A percentile compares a stretch with the other conserved stretches of the same genome.
phyloP scores from a whole-genome alignment of 805 yeast species.

The Ogataea salicorniae region DNA sequence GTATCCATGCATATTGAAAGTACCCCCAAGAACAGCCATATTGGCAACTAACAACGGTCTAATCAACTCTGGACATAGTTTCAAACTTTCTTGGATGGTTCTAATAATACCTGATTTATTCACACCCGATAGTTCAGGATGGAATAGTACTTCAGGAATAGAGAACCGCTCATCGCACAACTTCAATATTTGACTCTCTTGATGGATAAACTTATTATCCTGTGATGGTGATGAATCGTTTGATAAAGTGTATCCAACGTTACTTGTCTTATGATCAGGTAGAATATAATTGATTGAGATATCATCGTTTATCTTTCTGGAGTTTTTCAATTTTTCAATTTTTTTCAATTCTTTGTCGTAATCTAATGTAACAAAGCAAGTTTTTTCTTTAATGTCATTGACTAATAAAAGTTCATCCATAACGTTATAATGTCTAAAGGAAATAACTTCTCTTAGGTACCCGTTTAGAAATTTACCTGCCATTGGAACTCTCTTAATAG shows the following conservation, averaged over 20 bases:
- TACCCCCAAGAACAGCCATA: constrained; percentile 80
- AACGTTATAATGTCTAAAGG: constrained; percentile 89
- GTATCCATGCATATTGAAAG: constrained; percentile 65
- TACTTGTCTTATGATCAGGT: constrained; percentile 82
- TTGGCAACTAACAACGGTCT: constrained; percentile 77
- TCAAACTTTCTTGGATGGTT: constrained; percentile 61
- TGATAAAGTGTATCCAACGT: constrained; percentile 52
- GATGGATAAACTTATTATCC: not conserved
- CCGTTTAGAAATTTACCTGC: constrained; percentile 88
- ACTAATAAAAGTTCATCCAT: constrained; percentile 84
- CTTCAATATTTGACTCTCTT: constrained; percentile 57
- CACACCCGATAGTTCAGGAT: constrained; percentile 76
- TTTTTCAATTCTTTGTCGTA: constrained; percentile 33
- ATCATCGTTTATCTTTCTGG: constrained; percentile 21
- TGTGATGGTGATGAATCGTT: constrained; percentile 10
- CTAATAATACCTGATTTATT: constrained; percentile 75
- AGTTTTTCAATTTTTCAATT: constrained; percentile 22
- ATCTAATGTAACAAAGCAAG: constrained; percentile 64
- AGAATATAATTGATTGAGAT: constrained; percentile 65
- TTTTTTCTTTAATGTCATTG: constrained; percentile 76
- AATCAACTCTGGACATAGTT: constrained; percentile 64
- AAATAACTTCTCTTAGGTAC: constrained; percentile 72
- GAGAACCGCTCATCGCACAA: constrained; percentile 83
- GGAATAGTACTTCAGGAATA: constrained; percentile 81
- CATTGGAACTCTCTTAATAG: constrained; percentile 70